Percentiles rank a stretch among this genome's conserved stretches.
These are phyloP conservation scores for Pichia sp. DNA, from an alignment of 1,139 yeast genomes.

Conservation along the genomic window DNA sequence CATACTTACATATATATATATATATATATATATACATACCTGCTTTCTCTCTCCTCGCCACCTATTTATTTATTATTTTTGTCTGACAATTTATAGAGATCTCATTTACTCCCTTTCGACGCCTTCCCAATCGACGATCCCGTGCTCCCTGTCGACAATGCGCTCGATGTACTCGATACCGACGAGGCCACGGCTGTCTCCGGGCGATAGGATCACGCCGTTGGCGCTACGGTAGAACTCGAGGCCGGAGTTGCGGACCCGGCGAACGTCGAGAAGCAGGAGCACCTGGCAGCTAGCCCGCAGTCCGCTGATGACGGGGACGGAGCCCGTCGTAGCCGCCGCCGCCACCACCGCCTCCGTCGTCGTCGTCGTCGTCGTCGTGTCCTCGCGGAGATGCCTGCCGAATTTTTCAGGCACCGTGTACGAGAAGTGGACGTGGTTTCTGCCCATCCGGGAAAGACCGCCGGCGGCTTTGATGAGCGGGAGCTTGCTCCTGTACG, in stretches of 20 bases:
- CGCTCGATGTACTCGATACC: slow-evolving; percentile 41
- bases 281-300: slow-evolving; percentile 55
- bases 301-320: slow-evolving; percentile 57
- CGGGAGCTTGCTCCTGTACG: slow-evolving; percentile 49
- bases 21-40: too few relatives aligned
- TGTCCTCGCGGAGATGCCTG: slow-evolving; percentile 5
- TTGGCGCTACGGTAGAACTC: slow-evolving; percentile 63
- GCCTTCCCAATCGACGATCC: neutral
- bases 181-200: slow-evolving; percentile 54
- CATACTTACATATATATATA: too few relatives aligned
- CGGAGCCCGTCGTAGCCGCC: slow-evolving; percentile 41
- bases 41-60: neutral
- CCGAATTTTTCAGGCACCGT: slow-evolving; percentile 33
- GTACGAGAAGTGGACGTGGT: slow-evolving; percentile 77
- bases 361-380: too few relatives aligned
- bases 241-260: slow-evolving; percentile 45
- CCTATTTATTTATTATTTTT: neutral
- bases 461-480: slow-evolving; percentile 54
- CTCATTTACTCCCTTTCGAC: neutral
- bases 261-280: slow-evolving; percentile 57
- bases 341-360: too few relatives aligned
- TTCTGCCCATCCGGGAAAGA: slow-evolving; percentile 64
- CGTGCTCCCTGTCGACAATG: slow-evolving; percentile 22
- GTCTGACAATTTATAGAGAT: neutral
- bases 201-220: slow-evolving; percentile 69